Evolutionary conservation across 192 early-diverging fungal species (phyloP).

Genomic region (Coemansia reversa): DNA sequence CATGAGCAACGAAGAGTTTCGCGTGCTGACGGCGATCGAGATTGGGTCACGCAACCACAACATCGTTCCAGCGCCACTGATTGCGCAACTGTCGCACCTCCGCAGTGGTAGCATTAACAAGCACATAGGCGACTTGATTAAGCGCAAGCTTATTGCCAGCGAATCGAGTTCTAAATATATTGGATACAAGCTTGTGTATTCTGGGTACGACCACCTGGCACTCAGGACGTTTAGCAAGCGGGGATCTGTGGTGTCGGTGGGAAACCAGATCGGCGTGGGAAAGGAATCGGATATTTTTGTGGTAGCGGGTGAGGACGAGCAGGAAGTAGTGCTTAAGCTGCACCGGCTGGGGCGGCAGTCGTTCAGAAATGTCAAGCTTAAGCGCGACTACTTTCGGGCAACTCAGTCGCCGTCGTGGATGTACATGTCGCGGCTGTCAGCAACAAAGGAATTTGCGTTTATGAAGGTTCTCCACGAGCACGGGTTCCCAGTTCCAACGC

Average conservation of each 20-base stretch:
- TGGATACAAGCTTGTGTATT: conserved; percentile 96
- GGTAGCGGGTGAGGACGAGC: conserved; percentile 88
- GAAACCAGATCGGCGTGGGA: conserved; percentile 99
- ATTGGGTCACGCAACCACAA: conserved; percentile 99
- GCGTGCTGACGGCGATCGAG: conserved; percentile 94
- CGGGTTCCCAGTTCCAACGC: conserved; percentile 93
- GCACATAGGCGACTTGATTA: conserved; percentile 81
- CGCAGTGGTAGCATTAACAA: conserved; percentile 83
- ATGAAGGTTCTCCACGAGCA: conserved; percentile 96
- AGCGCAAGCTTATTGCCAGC: conserved; percentile 85
- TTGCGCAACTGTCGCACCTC: conserved; percentile 92
- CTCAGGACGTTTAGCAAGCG: conserved; percentile 89
- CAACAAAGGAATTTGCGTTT: conserved; percentile 98
- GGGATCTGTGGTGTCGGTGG: conserved; percentile 87
- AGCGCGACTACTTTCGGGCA: conserved; percentile 95
- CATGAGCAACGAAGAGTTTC: conserved; percentile 89
- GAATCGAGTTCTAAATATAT: conserved; percentile 66
- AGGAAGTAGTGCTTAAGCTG: conserved; percentile 92
- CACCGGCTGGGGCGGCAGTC: conserved; percentile 95
- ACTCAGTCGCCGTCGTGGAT: conserved; percentile 97
- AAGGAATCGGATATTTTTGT: conserved; percentile 99
- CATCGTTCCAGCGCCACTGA: conserved; percentile 88
- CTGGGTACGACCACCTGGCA: conserved; percentile 99
- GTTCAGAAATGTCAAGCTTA: conserved; percentile 95
- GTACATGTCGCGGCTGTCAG: conserved; percentile 97